Base-by-base conservation (phyloP, 495 filamentous ascomycete species). In the Hyaloscypha hepaticicola region DNA sequence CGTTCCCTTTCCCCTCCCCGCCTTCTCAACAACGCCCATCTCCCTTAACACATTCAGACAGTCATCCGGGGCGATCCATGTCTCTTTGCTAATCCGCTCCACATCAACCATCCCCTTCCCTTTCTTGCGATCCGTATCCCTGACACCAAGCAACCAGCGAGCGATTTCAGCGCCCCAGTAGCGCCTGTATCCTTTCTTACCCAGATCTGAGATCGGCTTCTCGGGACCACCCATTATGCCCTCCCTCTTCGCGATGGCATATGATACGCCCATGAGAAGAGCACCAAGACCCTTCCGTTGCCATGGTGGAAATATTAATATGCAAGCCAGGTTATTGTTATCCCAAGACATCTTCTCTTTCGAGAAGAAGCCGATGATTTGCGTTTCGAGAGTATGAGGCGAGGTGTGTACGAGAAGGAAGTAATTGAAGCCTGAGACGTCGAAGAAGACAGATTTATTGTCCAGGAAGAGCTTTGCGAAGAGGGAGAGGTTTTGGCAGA, bases 271-370 rank as follows among this genome's bases (percentile, higher is more conserved):
- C 86, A 98, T 98, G 55, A 99, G 82, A 53, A 97, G 77, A 62
- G 92, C 88, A 8, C 95, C 95, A 3, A 97, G 83, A 16, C 93
- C 92, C 66, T 89, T 91, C 58, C 88, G 85, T 73, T 98, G 95
- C 84, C 93, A 98, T 1, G 95, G 95, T 2, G 96, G 95, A 73
- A 99, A 97, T 12, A 99, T 84, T 26, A 97, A 80, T 64, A 99
- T 99, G 73, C 95, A 99, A 3, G 95, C 95, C 0, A 99, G 84
- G 67, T 98, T 99, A 74, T 98, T 97, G 69, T 95, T 91, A 72
- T 99, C 95, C 95, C 95, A 99, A 4, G 91, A 95, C 76, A 96
- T 88, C 71, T 98, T 98, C 78, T 99, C 95, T 72, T 98, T 98
- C 25, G 90, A 94, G 82, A 96, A 99, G 83, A 96, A 99, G 58